Evolutionary conservation across 805 yeast species (phyloP).

Genomic region (Lipomyces starkeyi): DNA sequence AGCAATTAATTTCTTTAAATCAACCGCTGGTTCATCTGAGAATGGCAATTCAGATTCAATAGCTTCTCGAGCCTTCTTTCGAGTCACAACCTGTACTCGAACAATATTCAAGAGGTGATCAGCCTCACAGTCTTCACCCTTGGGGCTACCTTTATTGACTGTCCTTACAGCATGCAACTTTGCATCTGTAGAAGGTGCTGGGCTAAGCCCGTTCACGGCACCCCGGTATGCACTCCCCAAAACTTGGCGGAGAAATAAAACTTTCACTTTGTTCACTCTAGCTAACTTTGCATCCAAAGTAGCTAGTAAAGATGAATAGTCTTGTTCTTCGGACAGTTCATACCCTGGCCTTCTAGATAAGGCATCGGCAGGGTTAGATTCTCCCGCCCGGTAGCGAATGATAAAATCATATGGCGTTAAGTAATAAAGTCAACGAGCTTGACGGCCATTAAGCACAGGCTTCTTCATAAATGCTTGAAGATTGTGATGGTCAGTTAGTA

Average conservation of each 20-base stretch:
- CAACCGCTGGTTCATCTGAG: background rate
- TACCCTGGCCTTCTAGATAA: background rate
- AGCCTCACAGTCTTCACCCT: conserved; percentile 1
- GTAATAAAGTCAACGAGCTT: conserved; percentile 29
- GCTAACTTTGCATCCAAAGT: background rate
- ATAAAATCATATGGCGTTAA: conserved; percentile 32
- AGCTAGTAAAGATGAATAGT: background rate
- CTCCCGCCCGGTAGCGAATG: conserved; percentile 22
- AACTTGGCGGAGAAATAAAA: background rate
- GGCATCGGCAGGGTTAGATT: conserved; percentile 36
- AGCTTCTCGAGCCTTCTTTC: background rate
- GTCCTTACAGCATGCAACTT: background rate
- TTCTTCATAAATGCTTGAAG: conserved; percentile 17
- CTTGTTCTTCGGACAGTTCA: background rate
- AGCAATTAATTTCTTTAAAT: background rate
- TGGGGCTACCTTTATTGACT: background rate
- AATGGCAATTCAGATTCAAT: background rate
- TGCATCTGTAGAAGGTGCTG: background rate
- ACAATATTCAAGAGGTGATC: background rate
- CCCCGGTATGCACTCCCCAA: background rate
- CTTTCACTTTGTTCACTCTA: background rate
- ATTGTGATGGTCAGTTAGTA: conserved; percentile 25
- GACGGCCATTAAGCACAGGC: conserved; percentile 16
- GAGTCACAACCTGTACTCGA: background rate
- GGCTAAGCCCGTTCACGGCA: background rate